A percentile compares a stretch with the other conserved stretches of the same genome.
Conservation (phyloP, 2,329 filamentous ascomycete genomes). For the Colletotrichum noveboracense region DNA sequence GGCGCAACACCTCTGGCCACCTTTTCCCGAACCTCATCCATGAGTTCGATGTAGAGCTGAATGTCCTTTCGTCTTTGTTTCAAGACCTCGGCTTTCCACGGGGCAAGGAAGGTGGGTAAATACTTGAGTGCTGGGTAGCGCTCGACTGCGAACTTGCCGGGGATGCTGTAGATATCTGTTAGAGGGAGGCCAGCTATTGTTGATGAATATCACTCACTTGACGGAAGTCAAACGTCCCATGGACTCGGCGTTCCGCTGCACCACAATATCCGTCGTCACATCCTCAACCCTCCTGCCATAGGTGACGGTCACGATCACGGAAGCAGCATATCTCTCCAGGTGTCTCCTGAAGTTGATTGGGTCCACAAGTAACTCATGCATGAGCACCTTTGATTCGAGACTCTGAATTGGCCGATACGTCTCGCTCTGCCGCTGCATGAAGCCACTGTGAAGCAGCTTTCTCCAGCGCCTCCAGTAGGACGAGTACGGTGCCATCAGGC, state of each 20-base stretch:
- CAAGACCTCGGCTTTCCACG: conserved; percentile 44
- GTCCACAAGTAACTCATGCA: conserved; percentile 38
- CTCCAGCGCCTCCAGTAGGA: conserved; percentile 48
- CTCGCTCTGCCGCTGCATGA: conserved; percentile 48
- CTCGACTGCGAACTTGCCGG: conserved; percentile 43
- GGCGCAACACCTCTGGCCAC: conserved; percentile 33
- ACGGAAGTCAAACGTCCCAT: conserved; percentile 48
- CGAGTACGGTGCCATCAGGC: conserved; percentile 48
- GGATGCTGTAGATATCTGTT: not conserved
- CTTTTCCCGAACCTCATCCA: conserved; percentile 44
- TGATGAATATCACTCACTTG: conserved; percentile 34
- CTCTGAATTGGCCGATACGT: conserved; percentile 45
- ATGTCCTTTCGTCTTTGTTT: conserved; percentile 37
- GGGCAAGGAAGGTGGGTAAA: conserved; percentile 40
- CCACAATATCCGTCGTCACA: conserved; percentile 40
- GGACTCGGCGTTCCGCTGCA: conserved; percentile 41
- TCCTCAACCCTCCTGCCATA: conserved; percentile 42
- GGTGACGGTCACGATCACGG: conserved; percentile 46
- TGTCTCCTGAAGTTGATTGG: conserved; percentile 36
- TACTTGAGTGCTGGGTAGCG: conserved; percentile 45
- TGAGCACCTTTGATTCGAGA: conserved; percentile 44
- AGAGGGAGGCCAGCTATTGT: accelerated
- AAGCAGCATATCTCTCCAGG: conserved; percentile 42
- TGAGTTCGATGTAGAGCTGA: conserved; percentile 41
- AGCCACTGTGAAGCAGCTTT: conserved; percentile 46